Conservation (phyloP, 331 rosid species). For the Cucumis variabilis region DNA sequence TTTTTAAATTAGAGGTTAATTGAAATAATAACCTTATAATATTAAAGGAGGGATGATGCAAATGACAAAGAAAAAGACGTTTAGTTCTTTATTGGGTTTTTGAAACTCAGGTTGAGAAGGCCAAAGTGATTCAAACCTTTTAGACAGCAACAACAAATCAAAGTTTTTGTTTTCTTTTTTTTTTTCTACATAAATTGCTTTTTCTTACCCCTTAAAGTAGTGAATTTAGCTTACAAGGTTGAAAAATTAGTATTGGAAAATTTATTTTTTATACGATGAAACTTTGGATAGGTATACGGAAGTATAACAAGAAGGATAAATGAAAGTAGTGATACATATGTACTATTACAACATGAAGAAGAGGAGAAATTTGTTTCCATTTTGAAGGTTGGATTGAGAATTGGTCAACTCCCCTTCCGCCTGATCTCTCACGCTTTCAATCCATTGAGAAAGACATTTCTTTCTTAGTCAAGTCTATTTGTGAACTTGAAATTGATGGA, state of each 20-base stretch:
- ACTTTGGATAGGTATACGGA: background rate
- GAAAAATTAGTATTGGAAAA: too few species aligned
- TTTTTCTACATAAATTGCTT: background rate
- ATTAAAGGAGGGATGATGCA: too few species aligned
- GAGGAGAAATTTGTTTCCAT: slow-evolving; percentile 79
- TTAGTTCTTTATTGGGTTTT: too few species aligned
- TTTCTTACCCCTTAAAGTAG: background rate
- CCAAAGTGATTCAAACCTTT: too few species aligned
- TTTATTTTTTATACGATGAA: too few species aligned
- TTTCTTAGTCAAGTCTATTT: slow-evolving; percentile 70
- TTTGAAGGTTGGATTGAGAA: slow-evolving; percentile 73
- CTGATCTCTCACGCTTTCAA: slow-evolving; percentile 79
- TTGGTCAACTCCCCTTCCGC: slow-evolving; percentile 82
- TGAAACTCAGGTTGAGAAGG: too few species aligned
- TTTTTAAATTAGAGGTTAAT: too few species aligned
- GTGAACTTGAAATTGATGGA: slow-evolving; percentile 89
- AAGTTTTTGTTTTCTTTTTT: background rate
- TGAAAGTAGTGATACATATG: slow-evolving; percentile 72
- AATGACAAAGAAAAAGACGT: too few species aligned
- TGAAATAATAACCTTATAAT: too few species aligned
- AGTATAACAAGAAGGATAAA: slow-evolving; percentile 70
- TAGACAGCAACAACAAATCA: background rate
- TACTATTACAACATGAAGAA: slow-evolving; percentile 78
- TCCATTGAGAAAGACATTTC: slow-evolving; percentile 83
- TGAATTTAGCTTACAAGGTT: too few species aligned